These are phyloP conservation scores for Periconia sp. DNA, from an alignment of 2,329 filamentous ascomycete species.

Conservation along the genomic window DNA sequence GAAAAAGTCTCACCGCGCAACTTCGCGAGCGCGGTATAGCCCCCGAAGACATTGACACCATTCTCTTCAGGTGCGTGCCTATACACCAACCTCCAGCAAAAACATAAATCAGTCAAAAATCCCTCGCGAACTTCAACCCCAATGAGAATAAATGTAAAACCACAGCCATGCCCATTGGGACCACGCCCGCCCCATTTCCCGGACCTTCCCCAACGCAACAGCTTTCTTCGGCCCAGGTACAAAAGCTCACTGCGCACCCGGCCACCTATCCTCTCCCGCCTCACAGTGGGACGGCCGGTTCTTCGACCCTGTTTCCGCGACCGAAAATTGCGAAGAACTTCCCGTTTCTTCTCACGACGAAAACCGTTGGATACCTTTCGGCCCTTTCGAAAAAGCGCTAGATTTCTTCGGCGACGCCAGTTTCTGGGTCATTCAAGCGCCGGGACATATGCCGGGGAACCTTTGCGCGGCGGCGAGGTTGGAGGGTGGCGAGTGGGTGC, in stretches of 20 bases:
- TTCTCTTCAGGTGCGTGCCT: slow-evolving; percentile 31
- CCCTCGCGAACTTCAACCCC: too few species aligned
- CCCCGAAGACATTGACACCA: slow-evolving; percentile 24
- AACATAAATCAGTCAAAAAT: too few species aligned
- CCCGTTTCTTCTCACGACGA: neutral
- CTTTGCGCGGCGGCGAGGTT: slow-evolving; percentile 37
- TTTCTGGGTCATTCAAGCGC: slow-evolving; percentile 43
- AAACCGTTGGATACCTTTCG: slow-evolving; percentile 35
- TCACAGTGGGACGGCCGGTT: slow-evolving; percentile 38
- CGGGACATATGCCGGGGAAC: slow-evolving; percentile 44
- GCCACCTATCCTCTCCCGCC: slow-evolving; percentile 26
- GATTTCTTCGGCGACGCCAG: slow-evolving; percentile 45
- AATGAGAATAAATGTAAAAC: neutral
- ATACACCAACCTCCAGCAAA: too few species aligned
- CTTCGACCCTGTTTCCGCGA: slow-evolving; percentile 32
- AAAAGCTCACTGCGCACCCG: slow-evolving; percentile 29
- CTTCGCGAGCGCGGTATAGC: slow-evolving; percentile 22
- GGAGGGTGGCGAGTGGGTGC: slow-evolving; percentile 28
- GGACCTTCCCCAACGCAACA: slow-evolving; percentile 31
- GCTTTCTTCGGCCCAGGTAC: slow-evolving; percentile 36
- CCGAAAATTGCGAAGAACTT: slow-evolving; percentile 31
- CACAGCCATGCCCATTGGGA: slow-evolving; percentile 38
- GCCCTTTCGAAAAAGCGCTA: slow-evolving; percentile 38
- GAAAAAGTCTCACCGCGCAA: slow-evolving; percentile 29
- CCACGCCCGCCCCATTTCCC: slow-evolving; percentile 31